Conservation (phyloP, 768 basidiomycete genomes). For the Tylopilus vinaceipallidus region DNA sequence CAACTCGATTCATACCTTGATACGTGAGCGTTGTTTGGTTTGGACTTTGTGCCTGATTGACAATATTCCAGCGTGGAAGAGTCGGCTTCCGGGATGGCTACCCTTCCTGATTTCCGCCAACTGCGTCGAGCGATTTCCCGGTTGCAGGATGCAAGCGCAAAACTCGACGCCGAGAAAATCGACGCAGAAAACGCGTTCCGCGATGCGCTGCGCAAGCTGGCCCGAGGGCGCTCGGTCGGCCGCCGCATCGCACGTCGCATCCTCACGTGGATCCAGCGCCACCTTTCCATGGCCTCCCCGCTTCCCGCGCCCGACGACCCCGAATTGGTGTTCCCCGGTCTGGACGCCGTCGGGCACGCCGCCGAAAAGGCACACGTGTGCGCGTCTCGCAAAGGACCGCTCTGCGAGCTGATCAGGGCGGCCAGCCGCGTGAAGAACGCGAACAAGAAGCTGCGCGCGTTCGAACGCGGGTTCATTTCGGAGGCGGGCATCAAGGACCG, state of each 20-base stretch:
- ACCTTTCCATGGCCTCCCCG: constrained; percentile 1
- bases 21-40: constrained; percentile 42
- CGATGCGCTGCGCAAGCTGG: constrained; percentile 39
- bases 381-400: constrained; percentile 27
- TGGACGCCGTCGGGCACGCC: not conserved
- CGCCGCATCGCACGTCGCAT: constrained; percentile 14
- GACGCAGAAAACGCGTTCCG: constrained; percentile 53
- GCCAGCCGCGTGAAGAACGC: constrained; percentile 54
- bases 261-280: constrained; percentile 33
- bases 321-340: constrained; percentile 1
- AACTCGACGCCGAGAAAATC: constrained; percentile 58
- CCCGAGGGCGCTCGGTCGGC: not conserved
- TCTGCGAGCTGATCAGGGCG: constrained; percentile 51
- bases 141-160: constrained; percentile 49
- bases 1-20: constrained; percentile 61
- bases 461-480: constrained; percentile 81
- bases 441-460: constrained; percentile 65
- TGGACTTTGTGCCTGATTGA: constrained; percentile 22
- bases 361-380: constrained; percentile 7
- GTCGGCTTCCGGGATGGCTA: constrained; percentile 28
- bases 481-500: constrained; percentile 73
- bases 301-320: not conserved
- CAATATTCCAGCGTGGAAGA: constrained; percentile 48
- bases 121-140: constrained; percentile 46
- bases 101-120: constrained; percentile 35